Base-by-base conservation (phyloP, 2,329 filamentous ascomycete species). In the Fusarium torreyae region DNA sequence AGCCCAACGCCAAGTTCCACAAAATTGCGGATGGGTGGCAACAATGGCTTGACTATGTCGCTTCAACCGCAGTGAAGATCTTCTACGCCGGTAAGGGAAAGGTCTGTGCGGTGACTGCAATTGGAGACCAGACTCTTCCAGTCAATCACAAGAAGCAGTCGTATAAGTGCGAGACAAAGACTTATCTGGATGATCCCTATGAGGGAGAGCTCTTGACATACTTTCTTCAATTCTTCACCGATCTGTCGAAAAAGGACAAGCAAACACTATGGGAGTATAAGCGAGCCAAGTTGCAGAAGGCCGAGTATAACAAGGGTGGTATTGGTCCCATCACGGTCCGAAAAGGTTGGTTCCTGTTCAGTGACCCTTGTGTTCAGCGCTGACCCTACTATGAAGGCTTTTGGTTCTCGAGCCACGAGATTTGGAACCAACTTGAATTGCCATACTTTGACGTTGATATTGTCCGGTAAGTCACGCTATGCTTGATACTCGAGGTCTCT, bases 131-230 rank as follows among this genome's bases (percentile, higher is more conserved):
- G 68, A 68, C 68, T 3, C 71, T 79, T 2, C 68, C 75, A 0
- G 72, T 80, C 66, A 45, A 69, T 0, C 56, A 78, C 22, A 43
- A 74, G 2, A 52, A 70, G 18, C 77, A 78, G 52, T 64, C 67
- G 1, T 82, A 83, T 66, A 63, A 70, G 34, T 83, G 81, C 57
- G 80, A 83, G 62, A 75, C 73, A 34, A 68, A 58, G 7, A 69
- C 67, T 1, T 73, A 74, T 18, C 74, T 83, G 4, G 77, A 83
- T 43, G 81, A 83, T 51, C 81, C 81, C 2, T 83, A 81, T 44
- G 81, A 83, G 59, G 81, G 81, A 43, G 81, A 83, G 63, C 75
- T 83, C 1, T 77, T 83, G 36, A 79, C 79, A 0, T 82, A 78
- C 42, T 82, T 80, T 57, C 67, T 83, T 11, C 76, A 82, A 42